A percentile compares a stretch with the other conserved stretches of the same genome.
These are phyloP conservation scores for Abrus pulchellus DNA, from an alignment of 306 rosid genomes.

Conservation along the genomic window DNA sequence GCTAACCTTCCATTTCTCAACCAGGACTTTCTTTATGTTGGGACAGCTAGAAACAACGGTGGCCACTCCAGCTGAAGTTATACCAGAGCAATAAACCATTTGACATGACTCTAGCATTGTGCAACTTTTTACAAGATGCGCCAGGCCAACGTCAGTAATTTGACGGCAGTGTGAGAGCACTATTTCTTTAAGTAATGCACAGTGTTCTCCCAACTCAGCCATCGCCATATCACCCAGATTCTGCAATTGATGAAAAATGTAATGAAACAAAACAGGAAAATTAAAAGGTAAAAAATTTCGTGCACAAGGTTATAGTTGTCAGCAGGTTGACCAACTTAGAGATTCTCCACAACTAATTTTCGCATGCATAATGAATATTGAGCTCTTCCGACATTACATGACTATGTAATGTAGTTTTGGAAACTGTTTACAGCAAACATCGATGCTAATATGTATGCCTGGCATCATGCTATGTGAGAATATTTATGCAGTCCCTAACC, in stretches of 20 bases:
- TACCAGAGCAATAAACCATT: constrained; percentile 78
- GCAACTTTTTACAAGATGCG: constrained; percentile 74
- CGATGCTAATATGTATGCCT: not conserved
- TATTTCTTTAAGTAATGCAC: constrained; percentile 71
- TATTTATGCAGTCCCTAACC: not conserved
- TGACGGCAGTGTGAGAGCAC: constrained; percentile 80
- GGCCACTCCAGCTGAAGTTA: constrained; percentile 78
- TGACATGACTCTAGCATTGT: constrained; percentile 74
- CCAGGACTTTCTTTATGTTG: constrained; percentile 76
- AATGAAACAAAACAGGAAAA: constrained; percentile 26
- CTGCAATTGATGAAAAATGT: constrained; percentile 50
- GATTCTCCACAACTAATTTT: not conserved
- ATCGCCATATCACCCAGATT: constrained; percentile 81
- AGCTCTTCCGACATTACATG: constrained; percentile 13
- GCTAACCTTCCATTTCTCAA: constrained; percentile 90
- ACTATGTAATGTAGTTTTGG: not conserved
- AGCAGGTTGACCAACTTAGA: not conserved
- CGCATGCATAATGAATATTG: not conserved
- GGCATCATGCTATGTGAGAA: not conserved
- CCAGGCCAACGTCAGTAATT: constrained; percentile 74
- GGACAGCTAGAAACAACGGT: constrained; percentile 77
- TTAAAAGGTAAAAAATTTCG: not conserved
- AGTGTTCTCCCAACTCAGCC: constrained; percentile 81
- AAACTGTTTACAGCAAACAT: constrained; percentile 4
- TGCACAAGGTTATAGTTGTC: not conserved